These are phyloP conservation scores for Umbelopsis vinacea DNA, from an alignment of 192 early-diverging fungal species.

Conservation along the genomic window DNA sequence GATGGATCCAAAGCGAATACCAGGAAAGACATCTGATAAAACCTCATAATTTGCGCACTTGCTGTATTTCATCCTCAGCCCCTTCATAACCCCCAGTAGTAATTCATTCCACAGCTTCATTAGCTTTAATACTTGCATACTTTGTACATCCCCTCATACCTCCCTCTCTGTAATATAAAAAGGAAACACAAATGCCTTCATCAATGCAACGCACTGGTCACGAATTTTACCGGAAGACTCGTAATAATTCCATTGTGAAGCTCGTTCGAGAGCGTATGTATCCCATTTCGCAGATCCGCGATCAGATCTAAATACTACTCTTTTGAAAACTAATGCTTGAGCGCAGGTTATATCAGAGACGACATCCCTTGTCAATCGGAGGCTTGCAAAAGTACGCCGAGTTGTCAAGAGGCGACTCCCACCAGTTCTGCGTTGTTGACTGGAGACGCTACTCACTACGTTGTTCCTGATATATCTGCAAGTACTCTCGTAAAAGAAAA, in stretches of 20 bases:
- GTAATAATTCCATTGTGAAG: conserved; percentile 56
- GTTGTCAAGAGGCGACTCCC: conserved; percentile 35
- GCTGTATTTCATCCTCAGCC: neutral
- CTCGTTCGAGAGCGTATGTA: conserved; percentile 56
- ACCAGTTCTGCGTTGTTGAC: conserved; percentile 43
- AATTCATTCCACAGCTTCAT: neutral
- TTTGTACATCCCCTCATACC: neutral
- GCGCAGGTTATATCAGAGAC: conserved; percentile 59
- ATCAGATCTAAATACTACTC: neutral
- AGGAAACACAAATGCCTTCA: neutral
- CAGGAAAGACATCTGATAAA: neutral
- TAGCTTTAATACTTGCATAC: neutral
- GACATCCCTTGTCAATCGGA: conserved; percentile 62
- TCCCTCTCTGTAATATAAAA: neutral
- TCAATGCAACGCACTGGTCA: neutral
- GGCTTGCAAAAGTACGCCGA: conserved; percentile 40
- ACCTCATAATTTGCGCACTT: neutral
- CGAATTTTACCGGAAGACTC: conserved; percentile 53
- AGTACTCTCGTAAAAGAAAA: neutral
- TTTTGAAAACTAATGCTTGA: neutral
- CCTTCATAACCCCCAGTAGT: neutral
- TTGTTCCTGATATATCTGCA: conserved; percentile 61
- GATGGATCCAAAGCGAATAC: neutral
- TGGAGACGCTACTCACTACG: conserved; percentile 42
- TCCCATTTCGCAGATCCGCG: neutral